Percentiles rank a stretch among this genome's conserved stretches.
phyloP scores from a whole-genome alignment of 2,329 filamentous ascomycete genomes.

The Colletotrichum endophyticum region DNA sequence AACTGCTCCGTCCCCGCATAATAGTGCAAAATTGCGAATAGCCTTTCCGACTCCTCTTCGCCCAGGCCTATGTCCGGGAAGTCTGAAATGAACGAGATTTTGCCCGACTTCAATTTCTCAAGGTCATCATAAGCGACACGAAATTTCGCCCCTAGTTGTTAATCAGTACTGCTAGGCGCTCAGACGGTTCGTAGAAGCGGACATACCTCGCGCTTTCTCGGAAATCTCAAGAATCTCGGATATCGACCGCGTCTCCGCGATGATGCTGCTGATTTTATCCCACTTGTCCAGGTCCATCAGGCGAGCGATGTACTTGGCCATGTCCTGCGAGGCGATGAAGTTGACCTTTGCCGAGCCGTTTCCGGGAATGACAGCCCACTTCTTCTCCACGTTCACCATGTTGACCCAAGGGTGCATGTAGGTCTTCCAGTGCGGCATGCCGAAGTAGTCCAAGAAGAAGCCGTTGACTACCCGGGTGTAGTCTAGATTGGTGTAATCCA shows the following conservation, averaged over 20 bases:
- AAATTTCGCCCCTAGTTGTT: neutral
- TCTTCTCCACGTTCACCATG: conserved; percentile 9
- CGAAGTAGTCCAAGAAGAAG: conserved; percentile 33
- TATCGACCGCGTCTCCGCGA: conserved; percentile 40
- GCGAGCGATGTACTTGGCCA: conserved; percentile 37
- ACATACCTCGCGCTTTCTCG: conserved; percentile 25
- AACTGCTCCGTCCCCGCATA: conserved; percentile 22
- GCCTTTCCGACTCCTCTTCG: conserved; percentile 20
- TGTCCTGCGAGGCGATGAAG: conserved; percentile 9
- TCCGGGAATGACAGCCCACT: conserved; percentile 11
- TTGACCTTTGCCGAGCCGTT: conserved; percentile 4
- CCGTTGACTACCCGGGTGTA: conserved; percentile 27
- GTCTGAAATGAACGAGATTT: conserved; percentile 25
- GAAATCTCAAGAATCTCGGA: conserved; percentile 39
- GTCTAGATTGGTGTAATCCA: conserved; percentile 7
- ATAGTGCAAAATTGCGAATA: conserved; percentile 25
- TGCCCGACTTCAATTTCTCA: conserved; percentile 25
- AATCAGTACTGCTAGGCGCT: neutral
- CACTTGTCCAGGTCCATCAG: conserved; percentile 41
- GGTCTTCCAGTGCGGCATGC: conserved; percentile 27
- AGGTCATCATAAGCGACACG: conserved; percentile 6
- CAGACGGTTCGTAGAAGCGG: neutral
- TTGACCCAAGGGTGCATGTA: conserved; percentile 32
- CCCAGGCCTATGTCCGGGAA: conserved; percentile 24
- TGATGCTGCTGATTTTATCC: conserved; percentile 35